Percentiles rank a stretch among this genome's conserved stretches.
Conservation (phyloP, 2,329 filamentous ascomycete genomes). For the Aaosphaeria arxii region DNA sequence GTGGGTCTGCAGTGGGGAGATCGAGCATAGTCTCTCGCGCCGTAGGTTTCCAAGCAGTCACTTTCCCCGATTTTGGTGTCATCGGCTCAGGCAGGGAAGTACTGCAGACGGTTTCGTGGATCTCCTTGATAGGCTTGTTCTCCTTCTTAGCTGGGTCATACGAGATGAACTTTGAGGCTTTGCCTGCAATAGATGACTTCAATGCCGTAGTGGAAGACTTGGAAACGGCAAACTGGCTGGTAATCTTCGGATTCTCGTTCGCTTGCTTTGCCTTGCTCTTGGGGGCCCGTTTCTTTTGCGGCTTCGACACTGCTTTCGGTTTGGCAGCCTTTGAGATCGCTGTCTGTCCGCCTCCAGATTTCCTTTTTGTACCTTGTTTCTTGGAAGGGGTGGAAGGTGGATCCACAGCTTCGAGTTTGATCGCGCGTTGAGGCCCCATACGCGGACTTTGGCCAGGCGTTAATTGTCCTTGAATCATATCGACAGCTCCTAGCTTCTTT, state of each 20-base stretch:
- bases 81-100: neutral
- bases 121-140: neutral
- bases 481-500: conserved; percentile 23
- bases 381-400: conserved; percentile 26
- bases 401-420: conserved; percentile 15
- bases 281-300: conserved; percentile 20
- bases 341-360: conserved; percentile 13
- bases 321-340: neutral
- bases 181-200: neutral
- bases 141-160: neutral
- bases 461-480: conserved; percentile 27
- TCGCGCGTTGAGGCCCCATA: conserved; percentile 18
- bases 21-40: neutral
- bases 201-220: conserved; percentile 14
- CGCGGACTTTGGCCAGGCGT: conserved; percentile 36
- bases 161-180: neutral
- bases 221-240: conserved; percentile 25
- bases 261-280: conserved; percentile 22
- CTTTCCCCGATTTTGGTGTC: neutral
- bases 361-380: conserved; percentile 27
- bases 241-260: conserved; percentile 21
- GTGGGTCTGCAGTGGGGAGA: conserved; percentile 17
- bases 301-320: conserved; percentile 17
- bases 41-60: neutral
- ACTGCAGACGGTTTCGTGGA: neutral